These are phyloP conservation scores for Pyrus hybrid DNA, from an alignment of 331 rosid genomes.

Conservation along the genomic window DNA sequence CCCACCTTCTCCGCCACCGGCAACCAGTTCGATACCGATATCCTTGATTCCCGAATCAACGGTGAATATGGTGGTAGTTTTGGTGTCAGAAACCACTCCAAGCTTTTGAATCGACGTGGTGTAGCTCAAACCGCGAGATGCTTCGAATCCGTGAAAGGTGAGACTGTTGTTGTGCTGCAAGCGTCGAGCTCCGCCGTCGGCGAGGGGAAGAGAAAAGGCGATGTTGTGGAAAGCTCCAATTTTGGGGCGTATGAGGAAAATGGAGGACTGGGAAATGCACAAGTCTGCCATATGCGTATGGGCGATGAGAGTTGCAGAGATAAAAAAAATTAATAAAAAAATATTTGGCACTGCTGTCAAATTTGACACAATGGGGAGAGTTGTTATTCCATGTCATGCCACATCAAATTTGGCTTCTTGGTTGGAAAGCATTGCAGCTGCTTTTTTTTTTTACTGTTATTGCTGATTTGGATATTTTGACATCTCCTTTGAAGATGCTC, in stretches of 20 bases:
- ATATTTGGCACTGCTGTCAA: too few species aligned
- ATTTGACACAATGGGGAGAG: too few species aligned
- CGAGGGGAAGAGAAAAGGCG: neutral
- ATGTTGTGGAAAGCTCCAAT: neutral
- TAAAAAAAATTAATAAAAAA: too few species aligned
- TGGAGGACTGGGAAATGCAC: constrained; percentile 23
- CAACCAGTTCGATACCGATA: constrained; percentile 18
- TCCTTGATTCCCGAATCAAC: constrained; percentile 19
- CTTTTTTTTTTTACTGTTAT: too few species aligned
- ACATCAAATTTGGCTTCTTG: too few species aligned
- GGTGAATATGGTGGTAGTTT: constrained; percentile 21
- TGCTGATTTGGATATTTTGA: too few species aligned
- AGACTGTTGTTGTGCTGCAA: neutral
- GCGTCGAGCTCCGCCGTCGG: neutral
- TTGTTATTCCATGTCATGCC: too few species aligned
- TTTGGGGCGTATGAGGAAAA: constrained; percentile 7
- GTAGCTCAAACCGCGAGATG: neutral
- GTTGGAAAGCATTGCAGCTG: too few species aligned
- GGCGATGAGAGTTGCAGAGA: too few species aligned
- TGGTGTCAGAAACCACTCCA: constrained; percentile 39
- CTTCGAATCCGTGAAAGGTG: neutral
- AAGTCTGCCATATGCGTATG: constrained; percentile 17
- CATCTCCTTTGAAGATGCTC: too few species aligned
- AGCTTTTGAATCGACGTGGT: neutral
- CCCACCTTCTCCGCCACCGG: constrained; percentile 32